These are phyloP conservation scores for Aspergillus affinis DNA, from an alignment of 495 filamentous ascomycete genomes.

Conservation along the genomic window DNA sequence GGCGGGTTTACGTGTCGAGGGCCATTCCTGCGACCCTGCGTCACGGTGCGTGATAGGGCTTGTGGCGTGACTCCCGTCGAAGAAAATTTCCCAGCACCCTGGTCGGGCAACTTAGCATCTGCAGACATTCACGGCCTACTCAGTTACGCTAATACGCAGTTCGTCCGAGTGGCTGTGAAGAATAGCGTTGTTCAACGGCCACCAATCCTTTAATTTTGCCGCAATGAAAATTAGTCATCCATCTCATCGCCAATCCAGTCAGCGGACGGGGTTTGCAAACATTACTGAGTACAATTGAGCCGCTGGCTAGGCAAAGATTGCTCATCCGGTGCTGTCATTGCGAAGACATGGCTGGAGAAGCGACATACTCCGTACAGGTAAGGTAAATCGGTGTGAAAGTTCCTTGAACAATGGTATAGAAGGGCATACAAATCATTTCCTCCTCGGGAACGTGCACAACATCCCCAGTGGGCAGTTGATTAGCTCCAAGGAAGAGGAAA, in stretches of 20 bases:
- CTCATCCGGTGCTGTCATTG: background rate
- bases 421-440: background rate
- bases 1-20: background rate
- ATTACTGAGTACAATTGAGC: conserved; percentile 1
- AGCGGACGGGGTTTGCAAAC: background rate
- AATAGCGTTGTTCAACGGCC: background rate
- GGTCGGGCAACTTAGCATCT: background rate
- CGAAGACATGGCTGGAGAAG: background rate
- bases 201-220: background rate
- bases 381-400: background rate
- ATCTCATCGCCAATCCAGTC: conserved; percentile 1
- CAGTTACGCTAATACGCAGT: no score
- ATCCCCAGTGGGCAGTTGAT: background rate
- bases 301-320: background rate
- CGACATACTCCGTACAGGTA: background rate
- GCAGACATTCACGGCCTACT: background rate
- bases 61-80: background rate
- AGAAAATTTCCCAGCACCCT: no score
- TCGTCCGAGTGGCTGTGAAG: no score
- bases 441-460: background rate
- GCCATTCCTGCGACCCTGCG: no score
- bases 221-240: background rate
- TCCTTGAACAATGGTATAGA: conserved; percentile 2
- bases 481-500: background rate
- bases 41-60: background rate